Evolutionary conservation across 371 early-diverging fungal genomes (phyloP), one percentile per base, ranked within the genome.

Genomic region (Mucor circinelloides): DNA sequence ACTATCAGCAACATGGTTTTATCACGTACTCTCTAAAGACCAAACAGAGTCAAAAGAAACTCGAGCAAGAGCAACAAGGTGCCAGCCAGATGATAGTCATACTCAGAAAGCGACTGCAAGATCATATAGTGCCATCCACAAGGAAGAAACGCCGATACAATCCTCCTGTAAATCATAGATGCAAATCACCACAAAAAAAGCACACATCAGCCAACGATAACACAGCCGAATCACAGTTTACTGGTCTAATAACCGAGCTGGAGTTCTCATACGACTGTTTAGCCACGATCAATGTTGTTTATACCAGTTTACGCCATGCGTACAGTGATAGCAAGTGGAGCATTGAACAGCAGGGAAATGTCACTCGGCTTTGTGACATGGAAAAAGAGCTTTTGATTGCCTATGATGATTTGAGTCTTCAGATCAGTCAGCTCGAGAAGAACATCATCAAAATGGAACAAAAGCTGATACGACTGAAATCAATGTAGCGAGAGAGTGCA

Each of bases 371-470:
- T 23, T 58, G 67, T 27, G 76, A 71, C 32, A 78, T 70, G 74
- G 82, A 82, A 73, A 76, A 78, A 28, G 82, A 82, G 44, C 66
- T 82, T 5, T 56, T 82, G 21, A 71, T 73, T 42, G 79, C 79
- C n/a, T 82, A 82, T 56, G 82, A 82, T 54, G 82, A 82, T 60
- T 63, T 82, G 7, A 71, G 64, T 19, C 61, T 76, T 15, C 82
- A 82, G 56, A 71, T 82, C 27, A 66, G 61, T 15, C 79, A 82
- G 61, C 68, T 82, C 21, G 77, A 82, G 66, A 77, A 73, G 30
- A 66, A 74, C 54, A 65, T 82, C 36, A 59, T 55, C 19, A 75
- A 74, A 27, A 64, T 82, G 28, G 82, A 79, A 59, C 64, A 63
- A 57, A 66, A 60, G 17, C 60, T 78, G 31, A 40, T 48, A 7